These are phyloP conservation scores for Fusarium algeriense DNA, from an alignment of 2,329 filamentous ascomycete genomes.

Conservation along the genomic window DNA sequence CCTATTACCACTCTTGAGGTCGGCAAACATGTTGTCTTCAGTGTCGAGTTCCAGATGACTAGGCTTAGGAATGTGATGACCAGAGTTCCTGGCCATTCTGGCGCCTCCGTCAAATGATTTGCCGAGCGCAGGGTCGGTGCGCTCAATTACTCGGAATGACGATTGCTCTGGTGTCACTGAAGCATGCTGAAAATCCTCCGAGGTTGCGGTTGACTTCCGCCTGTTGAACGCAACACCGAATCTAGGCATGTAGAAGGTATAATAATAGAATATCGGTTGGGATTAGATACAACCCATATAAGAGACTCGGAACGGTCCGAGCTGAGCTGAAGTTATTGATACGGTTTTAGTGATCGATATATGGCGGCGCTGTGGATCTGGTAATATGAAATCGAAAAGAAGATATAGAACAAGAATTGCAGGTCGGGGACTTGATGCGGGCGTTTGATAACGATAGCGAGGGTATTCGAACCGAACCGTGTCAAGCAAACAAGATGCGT, in stretches of 20 bases:
- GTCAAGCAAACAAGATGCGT: slow-evolving; percentile 43
- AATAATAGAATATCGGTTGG: slow-evolving; percentile 29
- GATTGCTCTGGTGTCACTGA: slow-evolving; percentile 59
- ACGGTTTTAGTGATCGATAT: slow-evolving; percentile 37
- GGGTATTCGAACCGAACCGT: slow-evolving; percentile 41
- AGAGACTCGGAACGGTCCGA: slow-evolving; percentile 20
- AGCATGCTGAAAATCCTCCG: slow-evolving; percentile 66
- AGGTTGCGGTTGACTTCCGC: slow-evolving; percentile 70
- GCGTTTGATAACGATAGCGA: slow-evolving; percentile 24
- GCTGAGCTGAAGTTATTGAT: slow-evolving; percentile 16
- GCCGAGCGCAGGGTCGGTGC: slow-evolving; percentile 58
- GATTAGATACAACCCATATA: slow-evolving; percentile 47
- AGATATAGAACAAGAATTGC: slow-evolving; percentile 35
- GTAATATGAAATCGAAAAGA: slow-evolving; percentile 23
- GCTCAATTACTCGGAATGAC: slow-evolving; percentile 71
- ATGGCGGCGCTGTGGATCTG: slow-evolving; percentile 15
- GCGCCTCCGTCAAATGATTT: slow-evolving; percentile 66
- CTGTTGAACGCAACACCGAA: slow-evolving; percentile 70
- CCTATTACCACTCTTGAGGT: slow-evolving; percentile 66
- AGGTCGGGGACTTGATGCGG: slow-evolving; percentile 32
- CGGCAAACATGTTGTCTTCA: slow-evolving; percentile 71
- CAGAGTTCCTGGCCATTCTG: slow-evolving; percentile 55
- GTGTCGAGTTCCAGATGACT: slow-evolving; percentile 57
- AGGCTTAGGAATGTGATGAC: slow-evolving; percentile 54
- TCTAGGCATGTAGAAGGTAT: slow-evolving; percentile 67